Evolutionary conservation across 2,329 filamentous ascomycete species (phyloP), one percentile per base, ranked within the genome.

Genomic region (Ceratocystis destructans): DNA sequence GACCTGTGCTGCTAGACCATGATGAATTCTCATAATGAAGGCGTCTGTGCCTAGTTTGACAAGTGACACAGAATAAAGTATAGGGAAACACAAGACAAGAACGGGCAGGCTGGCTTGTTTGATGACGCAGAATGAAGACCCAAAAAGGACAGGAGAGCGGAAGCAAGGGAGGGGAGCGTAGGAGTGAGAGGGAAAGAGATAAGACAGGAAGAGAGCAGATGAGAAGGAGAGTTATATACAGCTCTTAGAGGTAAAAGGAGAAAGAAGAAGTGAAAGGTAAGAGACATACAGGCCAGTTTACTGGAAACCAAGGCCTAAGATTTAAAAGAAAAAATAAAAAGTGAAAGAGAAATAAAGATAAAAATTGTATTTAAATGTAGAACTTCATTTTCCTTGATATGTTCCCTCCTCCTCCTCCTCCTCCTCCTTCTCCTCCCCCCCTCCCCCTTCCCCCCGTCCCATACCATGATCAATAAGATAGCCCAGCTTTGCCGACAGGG

Each of bases 401-500:
- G 22, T 6, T 33, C 5, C 53, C 10, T n/a, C 28, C 22, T 5
- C 17, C 10, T 5, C 22, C 12, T 10, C 25, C 25, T 3, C 25
- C 10, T 2, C 48, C 22, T 22, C 22, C 22, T 22, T 22, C 22
- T 22, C 22, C 22, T 22, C 53, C 22, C 10, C 12, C 53, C 53
- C 25, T n/a, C 22, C 10, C 12, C 22, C 22, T 22, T 25, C 22
- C 10, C 12, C 53, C 53, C 25, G 31, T 31, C 53, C 53, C 53
- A 57, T 57, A 10, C 53, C 53, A 57, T 57, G 53, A 28, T 57
- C 53, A 57, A 57, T 57, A 57, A 33, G 28, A 31, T 28, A 28
- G 53, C 53, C 53, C 53, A 57, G 53, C 28, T 57, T 57, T 28
- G 53, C 53, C 53, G 53, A 28, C 53, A 57, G 53, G 53, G 31